These are phyloP conservation scores for Proliferodiscus dingleyae DNA, from an alignment of 2,329 filamentous ascomycete species.

Conservation along the genomic window DNA sequence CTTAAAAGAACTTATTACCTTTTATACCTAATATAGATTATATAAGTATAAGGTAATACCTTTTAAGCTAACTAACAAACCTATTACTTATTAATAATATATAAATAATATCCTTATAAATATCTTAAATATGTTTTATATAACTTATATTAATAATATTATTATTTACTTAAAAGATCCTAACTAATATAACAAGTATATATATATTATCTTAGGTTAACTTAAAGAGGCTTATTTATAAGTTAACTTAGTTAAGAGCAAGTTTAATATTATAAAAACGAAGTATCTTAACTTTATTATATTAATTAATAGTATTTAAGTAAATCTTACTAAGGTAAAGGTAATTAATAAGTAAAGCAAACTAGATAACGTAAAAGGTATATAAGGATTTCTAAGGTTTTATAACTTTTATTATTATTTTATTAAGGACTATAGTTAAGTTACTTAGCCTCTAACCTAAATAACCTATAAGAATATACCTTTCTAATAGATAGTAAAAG, in stretches of 20 bases:
- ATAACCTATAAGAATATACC: background rate
- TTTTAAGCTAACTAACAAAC: constrained; percentile 26
- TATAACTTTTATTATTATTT: background rate
- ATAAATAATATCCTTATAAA: constrained; percentile 16
- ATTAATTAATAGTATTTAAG: background rate
- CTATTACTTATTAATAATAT: constrained; percentile 12
- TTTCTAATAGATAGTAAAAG: too few species aligned
- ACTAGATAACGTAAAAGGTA: background rate
- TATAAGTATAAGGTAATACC: constrained; percentile 15
- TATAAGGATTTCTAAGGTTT: background rate
- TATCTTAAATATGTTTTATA: constrained; percentile 13
- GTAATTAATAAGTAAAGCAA: background rate
- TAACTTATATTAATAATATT: background rate
- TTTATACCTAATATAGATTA: background rate
- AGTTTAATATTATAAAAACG: background rate
- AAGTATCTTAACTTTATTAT: background rate
- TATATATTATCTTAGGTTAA: background rate
- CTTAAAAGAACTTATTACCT: background rate
- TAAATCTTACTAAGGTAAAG: background rate
- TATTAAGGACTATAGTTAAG: background rate
- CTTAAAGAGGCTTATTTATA: background rate
- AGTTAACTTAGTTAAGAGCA: background rate
- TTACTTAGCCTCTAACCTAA: background rate
- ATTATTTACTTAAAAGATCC: background rate
- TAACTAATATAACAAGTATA: background rate